phyloP scores from a whole-genome alignment of 768 basidiomycete genomes.

The Lentinus tigrinus region DNA sequence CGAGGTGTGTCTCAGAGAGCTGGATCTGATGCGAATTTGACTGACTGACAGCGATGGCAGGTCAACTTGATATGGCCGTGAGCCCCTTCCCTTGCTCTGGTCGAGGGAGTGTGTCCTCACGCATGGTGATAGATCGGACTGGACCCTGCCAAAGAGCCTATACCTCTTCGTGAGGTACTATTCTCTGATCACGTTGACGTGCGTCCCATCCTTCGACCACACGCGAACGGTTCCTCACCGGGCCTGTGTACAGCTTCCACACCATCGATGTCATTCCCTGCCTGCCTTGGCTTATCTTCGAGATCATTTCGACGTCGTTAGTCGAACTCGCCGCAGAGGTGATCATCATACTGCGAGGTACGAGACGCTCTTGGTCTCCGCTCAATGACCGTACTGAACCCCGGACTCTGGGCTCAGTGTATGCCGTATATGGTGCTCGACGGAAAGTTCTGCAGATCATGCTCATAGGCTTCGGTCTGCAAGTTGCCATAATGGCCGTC shows the following conservation, averaged over 20 bases:
- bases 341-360: constrained; percentile 16
- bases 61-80: constrained; percentile 15
- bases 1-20: constrained; percentile 8
- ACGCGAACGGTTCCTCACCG: neutral
- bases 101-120: neutral
- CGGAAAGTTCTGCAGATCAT: constrained; percentile 9
- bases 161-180: constrained; percentile 18
- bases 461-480: constrained; percentile 5
- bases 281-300: constrained; percentile 11
- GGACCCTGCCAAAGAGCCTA: constrained; percentile 11
- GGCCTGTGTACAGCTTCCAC: constrained; percentile 3
- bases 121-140: constrained; percentile 7
- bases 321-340: constrained; percentile 13
- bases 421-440: constrained; percentile 7
- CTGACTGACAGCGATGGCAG: neutral
- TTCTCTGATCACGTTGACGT: constrained; percentile 11
- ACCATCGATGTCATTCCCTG: constrained; percentile 8
- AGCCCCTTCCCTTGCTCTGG: neutral
- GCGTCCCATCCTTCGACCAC: neutral
- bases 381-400: neutral
- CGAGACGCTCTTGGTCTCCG: neutral
- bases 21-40: neutral
- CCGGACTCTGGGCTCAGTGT: neutral
- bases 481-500: constrained; percentile 10
- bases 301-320: constrained; percentile 8